Conservation (phyloP, 2,329 filamentous ascomycete genomes). For the Fusarium humuli region DNA sequence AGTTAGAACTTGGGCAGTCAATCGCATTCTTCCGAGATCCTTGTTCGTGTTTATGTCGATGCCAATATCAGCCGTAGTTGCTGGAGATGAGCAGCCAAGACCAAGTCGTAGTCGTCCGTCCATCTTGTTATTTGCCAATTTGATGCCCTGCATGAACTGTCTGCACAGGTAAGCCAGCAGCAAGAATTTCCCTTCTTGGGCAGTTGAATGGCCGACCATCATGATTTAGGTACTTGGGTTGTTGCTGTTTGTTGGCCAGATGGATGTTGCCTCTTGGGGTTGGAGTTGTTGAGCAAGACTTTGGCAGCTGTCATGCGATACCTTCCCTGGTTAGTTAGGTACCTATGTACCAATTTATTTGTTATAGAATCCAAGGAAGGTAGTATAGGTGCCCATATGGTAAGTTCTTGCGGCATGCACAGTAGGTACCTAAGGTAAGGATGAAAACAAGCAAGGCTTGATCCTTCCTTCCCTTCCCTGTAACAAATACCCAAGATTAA, state of each 20-base stretch:
- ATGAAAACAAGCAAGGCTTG: background rate
- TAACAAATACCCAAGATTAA: constrained; percentile 1
- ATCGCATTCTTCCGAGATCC: constrained; percentile 36
- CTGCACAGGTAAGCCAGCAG: background rate
- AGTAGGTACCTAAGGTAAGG: background rate
- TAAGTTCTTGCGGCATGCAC: background rate
- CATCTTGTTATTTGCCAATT: background rate
- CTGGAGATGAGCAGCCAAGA: background rate
- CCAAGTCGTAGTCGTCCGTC: background rate
- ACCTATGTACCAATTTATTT: no score
- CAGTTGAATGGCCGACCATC: background rate
- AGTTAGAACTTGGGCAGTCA: constrained; percentile 9
- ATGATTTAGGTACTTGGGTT: background rate
- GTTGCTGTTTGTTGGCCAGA: background rate
- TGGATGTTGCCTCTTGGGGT: background rate
- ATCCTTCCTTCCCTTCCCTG: background rate
- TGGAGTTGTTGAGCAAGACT: background rate
- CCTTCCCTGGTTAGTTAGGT: background rate
- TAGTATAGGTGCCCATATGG: background rate
- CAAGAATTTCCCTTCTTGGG: constrained; percentile 16
- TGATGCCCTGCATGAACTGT: background rate
- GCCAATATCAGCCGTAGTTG: background rate
- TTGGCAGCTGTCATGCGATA: constrained; percentile 29
- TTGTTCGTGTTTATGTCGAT: constrained; percentile 11
- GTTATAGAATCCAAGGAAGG: no score